Conservation (phyloP, 805 yeast species). For the Wickerhamomyces sydowiorum region DNA sequence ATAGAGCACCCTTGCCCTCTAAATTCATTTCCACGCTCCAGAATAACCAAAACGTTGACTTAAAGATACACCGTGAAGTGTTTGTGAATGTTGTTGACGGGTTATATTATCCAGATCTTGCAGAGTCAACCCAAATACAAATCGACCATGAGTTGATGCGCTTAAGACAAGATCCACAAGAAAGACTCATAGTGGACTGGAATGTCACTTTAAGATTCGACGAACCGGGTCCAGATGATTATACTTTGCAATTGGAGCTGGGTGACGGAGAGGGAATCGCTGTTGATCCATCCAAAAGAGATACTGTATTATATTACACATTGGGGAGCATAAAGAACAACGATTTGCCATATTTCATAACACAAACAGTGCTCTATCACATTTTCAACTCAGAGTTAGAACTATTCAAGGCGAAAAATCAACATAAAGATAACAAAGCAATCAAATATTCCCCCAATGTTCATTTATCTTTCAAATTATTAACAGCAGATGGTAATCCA, state of each 20-base stretch:
- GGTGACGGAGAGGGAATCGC: constrained; percentile 39
- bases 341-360: constrained; percentile 56
- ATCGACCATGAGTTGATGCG: constrained; percentile 34
- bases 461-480: constrained; percentile 70
- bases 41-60: constrained; percentile 35
- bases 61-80: constrained; percentile 38
- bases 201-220: constrained; percentile 23
- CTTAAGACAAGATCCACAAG: constrained; percentile 11
- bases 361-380: constrained; percentile 45
- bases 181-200: constrained; percentile 28
- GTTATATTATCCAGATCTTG: constrained; percentile 62
- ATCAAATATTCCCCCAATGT: constrained; percentile 48
- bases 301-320: constrained; percentile 36
- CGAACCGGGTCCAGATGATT: constrained; percentile 21
- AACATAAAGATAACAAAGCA: constrained; percentile 21
- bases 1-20: constrained; percentile 34
- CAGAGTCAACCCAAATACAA: constrained; percentile 45
- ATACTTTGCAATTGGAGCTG: constrained; percentile 31
- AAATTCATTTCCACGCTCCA: constrained; percentile 29
- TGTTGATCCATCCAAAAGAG: constrained; percentile 33
- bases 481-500: constrained; percentile 64
- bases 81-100: constrained; percentile 34
- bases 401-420: constrained; percentile 15
- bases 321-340: constrained; percentile 43
- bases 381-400: constrained; percentile 37